These are phyloP conservation scores for Blastocladiella emersonii DNA, from an alignment of 371 early-diverging fungal species.

Conservation along the genomic window DNA sequence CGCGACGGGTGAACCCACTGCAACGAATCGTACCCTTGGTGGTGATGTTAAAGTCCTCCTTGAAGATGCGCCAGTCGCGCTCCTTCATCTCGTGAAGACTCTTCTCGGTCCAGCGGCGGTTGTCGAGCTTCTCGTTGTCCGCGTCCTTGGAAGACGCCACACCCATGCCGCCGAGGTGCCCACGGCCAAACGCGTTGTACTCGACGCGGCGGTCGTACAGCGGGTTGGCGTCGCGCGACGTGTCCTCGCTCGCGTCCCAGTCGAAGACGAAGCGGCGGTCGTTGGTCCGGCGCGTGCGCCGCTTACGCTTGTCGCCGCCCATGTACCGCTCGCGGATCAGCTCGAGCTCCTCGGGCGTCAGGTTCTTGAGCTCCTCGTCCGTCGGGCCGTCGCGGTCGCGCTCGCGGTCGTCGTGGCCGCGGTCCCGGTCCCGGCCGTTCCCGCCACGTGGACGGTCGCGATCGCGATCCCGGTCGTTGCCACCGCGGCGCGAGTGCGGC, in stretches of 20 bases:
- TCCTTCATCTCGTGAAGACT: slow-evolving; percentile 81
- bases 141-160: slow-evolving; percentile 48
- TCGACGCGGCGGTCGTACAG: slow-evolving; percentile 67
- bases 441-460: slow-evolving; percentile 11
- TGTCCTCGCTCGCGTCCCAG: slow-evolving; percentile 92
- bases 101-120: slow-evolving; percentile 91
- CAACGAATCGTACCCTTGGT: slow-evolving; percentile 52
- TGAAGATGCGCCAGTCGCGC: slow-evolving; percentile 97
- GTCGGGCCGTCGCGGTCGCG: slow-evolving; percentile 16
- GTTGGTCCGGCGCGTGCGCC: slow-evolving; percentile 66
- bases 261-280: slow-evolving; percentile 91
- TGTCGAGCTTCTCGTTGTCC: slow-evolving; percentile 37
- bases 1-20: too few relatives aligned
- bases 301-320: slow-evolving; percentile 61
- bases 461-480: slow-evolving; percentile 7
- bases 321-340: slow-evolving; percentile 64
- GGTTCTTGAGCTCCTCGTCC: slow-evolving; percentile 12
- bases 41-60: slow-evolving; percentile 89
- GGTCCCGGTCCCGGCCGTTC: slow-evolving; percentile 11
- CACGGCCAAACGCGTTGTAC: slow-evolving; percentile 67
- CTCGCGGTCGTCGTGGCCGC: slow-evolving; percentile 13
- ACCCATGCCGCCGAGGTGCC: slow-evolving; percentile 82
- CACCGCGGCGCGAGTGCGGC: background rate
- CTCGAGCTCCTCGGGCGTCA: slow-evolving; percentile 34
- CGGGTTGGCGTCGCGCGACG: slow-evolving; percentile 80